These are phyloP conservation scores for Prunus armeniaca DNA, from an alignment of 306 rosid species.

Conservation along the genomic window DNA sequence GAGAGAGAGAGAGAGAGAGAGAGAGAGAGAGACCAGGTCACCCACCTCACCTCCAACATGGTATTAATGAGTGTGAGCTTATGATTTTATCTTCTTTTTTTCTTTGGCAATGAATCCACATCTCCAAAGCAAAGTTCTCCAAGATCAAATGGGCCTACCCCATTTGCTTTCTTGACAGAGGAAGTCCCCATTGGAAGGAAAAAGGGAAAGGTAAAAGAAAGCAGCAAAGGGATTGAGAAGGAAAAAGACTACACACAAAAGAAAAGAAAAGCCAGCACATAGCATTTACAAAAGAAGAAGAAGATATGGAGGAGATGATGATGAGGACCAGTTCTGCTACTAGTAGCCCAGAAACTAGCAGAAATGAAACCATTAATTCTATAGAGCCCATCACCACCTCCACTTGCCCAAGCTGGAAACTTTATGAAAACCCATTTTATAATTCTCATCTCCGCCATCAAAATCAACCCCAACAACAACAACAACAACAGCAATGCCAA, in stretches of 20 bases:
- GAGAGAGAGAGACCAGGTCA: too few species aligned
- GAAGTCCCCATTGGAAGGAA: slow-evolving; percentile 20
- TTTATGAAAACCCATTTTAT: slow-evolving; percentile 59
- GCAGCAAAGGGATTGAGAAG: slow-evolving; percentile 8
- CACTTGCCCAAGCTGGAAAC: slow-evolving; percentile 52
- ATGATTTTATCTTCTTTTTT: slow-evolving; percentile 28
- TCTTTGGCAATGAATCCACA: slow-evolving; percentile 18
- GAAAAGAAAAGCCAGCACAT: neutral
- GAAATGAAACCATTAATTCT: slow-evolving; percentile 18
- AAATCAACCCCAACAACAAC: neutral
- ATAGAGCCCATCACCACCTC: slow-evolving; percentile 27
- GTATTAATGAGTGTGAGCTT: slow-evolving; percentile 36
- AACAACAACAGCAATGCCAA: slow-evolving; percentile 10
- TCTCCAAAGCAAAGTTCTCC: slow-evolving; percentile 21
- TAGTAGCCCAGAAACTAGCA: slow-evolving; percentile 25
- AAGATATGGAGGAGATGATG: slow-evolving; percentile 40
- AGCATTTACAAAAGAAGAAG: slow-evolving; percentile 3
- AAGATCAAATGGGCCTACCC: slow-evolving; percentile 31
- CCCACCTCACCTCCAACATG: slow-evolving; percentile 16
- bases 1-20: neutral
- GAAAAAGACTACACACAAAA: slow-evolving; percentile 14
- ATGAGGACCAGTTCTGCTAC: slow-evolving; percentile 13
- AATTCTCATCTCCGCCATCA: slow-evolving; percentile 23
- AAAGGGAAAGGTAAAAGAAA: slow-evolving; percentile 11
- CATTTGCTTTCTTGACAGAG: slow-evolving; percentile 18